Percentiles rank a stretch among this genome's conserved stretches.
Conservation (phyloP, 2,329 filamentous ascomycete genomes). For the Aspergillus luchuensis region DNA sequence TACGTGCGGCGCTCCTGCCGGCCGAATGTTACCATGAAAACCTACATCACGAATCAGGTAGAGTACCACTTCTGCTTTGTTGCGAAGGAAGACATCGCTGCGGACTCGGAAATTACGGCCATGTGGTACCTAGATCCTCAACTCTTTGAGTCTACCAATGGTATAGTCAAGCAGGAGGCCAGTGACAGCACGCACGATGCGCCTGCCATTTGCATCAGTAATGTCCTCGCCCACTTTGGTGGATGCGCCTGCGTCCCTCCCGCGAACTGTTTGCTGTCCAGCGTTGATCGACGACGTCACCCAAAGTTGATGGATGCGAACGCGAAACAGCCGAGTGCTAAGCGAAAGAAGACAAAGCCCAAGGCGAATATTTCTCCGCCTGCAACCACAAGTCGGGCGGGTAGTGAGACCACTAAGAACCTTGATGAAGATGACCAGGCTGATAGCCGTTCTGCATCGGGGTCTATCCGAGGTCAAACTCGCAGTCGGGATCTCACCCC, state of each 20-base stretch:
- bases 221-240: conserved; percentile 52
- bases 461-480: conserved; percentile 58
- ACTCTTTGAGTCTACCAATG: conserved; percentile 40
- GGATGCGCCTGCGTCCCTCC: conserved; percentile 50
- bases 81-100: conserved; percentile 72
- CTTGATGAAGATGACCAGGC: conserved; percentile 58
- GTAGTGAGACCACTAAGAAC: conserved; percentile 58
- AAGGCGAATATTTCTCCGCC: conserved; percentile 55
- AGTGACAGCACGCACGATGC: conserved; percentile 44
- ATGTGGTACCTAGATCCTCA: conserved; percentile 52
- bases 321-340: conserved; percentile 47
- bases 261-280: conserved; percentile 44
- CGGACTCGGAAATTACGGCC: conserved; percentile 53
- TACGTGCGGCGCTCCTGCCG: conserved; percentile 91
- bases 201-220: conserved; percentile 49
- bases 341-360: conserved; percentile 51
- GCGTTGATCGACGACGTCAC: conserved; percentile 46
- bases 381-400: conserved; percentile 61
- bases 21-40: conserved; percentile 86
- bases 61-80: conserved; percentile 94
- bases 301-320: conserved; percentile 35
- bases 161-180: conserved; percentile 45
- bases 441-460: conserved; percentile 60
- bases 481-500: conserved; percentile 65
- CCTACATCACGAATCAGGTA: conserved; percentile 73